Percentiles rank a stretch among this genome's conserved stretches.
Evolutionary conservation across 139 green algal genomes (phyloP).

Genomic region (Desmodesmus armatus): DNA sequence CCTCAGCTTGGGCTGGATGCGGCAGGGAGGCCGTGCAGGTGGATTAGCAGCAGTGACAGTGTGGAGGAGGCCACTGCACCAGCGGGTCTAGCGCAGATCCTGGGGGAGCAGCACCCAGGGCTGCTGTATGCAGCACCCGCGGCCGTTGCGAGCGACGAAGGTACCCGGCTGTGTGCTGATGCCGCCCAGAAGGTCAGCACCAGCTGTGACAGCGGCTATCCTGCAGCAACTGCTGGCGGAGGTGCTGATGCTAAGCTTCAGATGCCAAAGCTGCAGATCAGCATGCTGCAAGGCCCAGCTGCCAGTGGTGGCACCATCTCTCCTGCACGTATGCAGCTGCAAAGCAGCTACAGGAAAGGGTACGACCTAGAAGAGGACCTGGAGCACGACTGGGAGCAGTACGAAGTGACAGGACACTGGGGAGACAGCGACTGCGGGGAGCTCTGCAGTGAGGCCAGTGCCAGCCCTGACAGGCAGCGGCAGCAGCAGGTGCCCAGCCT

Average conservation of each 20-base stretch:
- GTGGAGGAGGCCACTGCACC: too few relatives aligned
- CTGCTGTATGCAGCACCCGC: too few relatives aligned
- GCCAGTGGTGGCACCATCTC: neutral
- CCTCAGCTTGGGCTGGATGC: too few relatives aligned
- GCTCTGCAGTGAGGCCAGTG: neutral
- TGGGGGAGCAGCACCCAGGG: too few relatives aligned
- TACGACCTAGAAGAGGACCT: constrained; percentile 46
- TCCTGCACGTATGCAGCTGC: too few relatives aligned
- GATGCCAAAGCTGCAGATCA: neutral
- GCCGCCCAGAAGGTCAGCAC: neutral
- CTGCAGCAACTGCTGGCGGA: neutral
- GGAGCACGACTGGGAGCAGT: neutral
- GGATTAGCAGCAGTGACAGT: too few relatives aligned
- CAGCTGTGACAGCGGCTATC: neutral
- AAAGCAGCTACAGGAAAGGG: constrained; percentile 21
- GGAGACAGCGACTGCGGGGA: neutral
- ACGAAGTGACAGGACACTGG: constrained; percentile 31
- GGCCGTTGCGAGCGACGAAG: too few relatives aligned
- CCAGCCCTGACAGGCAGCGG: neutral
- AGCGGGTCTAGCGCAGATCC: too few relatives aligned
- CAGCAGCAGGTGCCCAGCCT: neutral
- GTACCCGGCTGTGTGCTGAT: neutral
- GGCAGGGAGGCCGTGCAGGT: too few relatives aligned
- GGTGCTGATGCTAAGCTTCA: neutral
- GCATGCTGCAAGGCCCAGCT: neutral